These are phyloP conservation scores for Microdochium trichocladiopsis DNA, from an alignment of 2,329 filamentous ascomycete genomes.

Conservation along the genomic window DNA sequence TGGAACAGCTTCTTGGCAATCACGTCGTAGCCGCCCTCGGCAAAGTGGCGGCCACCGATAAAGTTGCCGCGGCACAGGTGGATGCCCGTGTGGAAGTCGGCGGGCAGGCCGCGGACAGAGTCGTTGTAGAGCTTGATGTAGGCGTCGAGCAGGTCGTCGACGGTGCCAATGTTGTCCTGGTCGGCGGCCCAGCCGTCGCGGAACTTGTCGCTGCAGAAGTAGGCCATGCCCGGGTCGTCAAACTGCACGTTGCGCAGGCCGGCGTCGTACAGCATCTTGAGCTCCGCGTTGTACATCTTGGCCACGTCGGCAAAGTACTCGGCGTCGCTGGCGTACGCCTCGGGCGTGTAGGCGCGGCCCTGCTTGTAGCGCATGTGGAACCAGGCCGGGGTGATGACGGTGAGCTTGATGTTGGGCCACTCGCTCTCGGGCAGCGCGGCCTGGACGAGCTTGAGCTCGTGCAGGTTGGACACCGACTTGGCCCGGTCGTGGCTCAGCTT, in stretches of 20 bases:
- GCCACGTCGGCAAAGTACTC: slow-evolving; percentile 61
- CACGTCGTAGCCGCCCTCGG: slow-evolving; percentile 59
- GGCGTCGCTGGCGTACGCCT: slow-evolving; percentile 47
- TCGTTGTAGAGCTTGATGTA: slow-evolving; percentile 76
- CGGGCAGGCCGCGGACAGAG: slow-evolving; percentile 53
- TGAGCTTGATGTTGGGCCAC: slow-evolving; percentile 46
- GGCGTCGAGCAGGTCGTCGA: slow-evolving; percentile 65
- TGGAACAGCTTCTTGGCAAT: slow-evolving; percentile 62
- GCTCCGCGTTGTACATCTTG: slow-evolving; percentile 57
- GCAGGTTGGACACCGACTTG: slow-evolving; percentile 38
- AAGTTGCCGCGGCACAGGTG: slow-evolving; percentile 69
- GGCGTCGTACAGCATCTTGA: slow-evolving; percentile 53
- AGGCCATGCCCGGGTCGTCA: slow-evolving; percentile 60
- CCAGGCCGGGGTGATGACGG: slow-evolving; percentile 46
- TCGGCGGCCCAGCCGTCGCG: slow-evolving; percentile 63
- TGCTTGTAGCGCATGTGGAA: slow-evolving; percentile 52
- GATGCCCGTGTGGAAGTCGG: slow-evolving; percentile 69
- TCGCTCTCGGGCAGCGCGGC: slow-evolving; percentile 34
- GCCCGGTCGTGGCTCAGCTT: slow-evolving; percentile 36
- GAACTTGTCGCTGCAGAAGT: slow-evolving; percentile 70
- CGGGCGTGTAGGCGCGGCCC: slow-evolving; percentile 46
- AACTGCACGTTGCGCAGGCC: slow-evolving; percentile 61
- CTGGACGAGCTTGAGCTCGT: slow-evolving; percentile 42
- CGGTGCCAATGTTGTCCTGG: slow-evolving; percentile 57
- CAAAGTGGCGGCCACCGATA: slow-evolving; percentile 58